Percentiles rank a stretch among this genome's conserved stretches.
phyloP scores from a whole-genome alignment of 2,329 filamentous ascomycete species.

The Pestalotiopsis sp. region DNA sequence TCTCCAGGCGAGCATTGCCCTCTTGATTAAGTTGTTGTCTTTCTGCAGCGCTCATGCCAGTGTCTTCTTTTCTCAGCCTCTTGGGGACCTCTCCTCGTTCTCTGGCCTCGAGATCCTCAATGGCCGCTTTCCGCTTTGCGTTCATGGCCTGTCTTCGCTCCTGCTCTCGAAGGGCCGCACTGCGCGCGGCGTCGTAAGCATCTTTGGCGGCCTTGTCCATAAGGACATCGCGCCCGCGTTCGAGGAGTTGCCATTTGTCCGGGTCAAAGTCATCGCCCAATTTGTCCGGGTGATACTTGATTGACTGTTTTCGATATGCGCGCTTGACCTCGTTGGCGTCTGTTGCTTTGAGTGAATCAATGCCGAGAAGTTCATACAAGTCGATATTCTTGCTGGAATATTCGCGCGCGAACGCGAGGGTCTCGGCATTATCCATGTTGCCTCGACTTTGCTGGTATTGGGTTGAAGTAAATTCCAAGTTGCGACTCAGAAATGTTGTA shows the following conservation, averaged over 20 bases:
- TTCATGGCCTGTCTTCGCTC: constrained; percentile 75
- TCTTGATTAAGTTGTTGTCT: constrained; percentile 35
- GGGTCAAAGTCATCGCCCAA: constrained; percentile 64
- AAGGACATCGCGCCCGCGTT: constrained; percentile 85
- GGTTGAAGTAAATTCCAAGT: not conserved
- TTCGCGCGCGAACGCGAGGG: constrained; percentile 57
- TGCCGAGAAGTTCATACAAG: constrained; percentile 76
- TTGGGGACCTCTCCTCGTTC: constrained; percentile 59
- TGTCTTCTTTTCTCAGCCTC: constrained; percentile 19
- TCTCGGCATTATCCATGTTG: constrained; percentile 43
- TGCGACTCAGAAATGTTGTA: not conserved
- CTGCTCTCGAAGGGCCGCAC: constrained; percentile 70
- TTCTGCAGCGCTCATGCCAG: constrained; percentile 28
- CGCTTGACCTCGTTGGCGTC: constrained; percentile 69
- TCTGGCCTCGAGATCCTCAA: constrained; percentile 81
- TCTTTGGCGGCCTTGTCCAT: constrained; percentile 70
- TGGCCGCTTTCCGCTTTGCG: constrained; percentile 73
- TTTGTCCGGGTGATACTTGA: constrained; percentile 96
- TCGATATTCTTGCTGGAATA: constrained; percentile 67
- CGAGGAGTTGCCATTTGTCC: constrained; percentile 82
- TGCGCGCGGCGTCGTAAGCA: constrained; percentile 77
- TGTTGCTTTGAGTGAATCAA: constrained; percentile 66
- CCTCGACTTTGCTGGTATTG: not conserved
- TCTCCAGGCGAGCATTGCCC: constrained; percentile 40
- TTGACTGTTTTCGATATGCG: constrained; percentile 80